Percentiles rank a stretch among this genome's conserved stretches.
phyloP scores from a whole-genome alignment of 1,139 yeast species.

The Yamadazyma triangularis region DNA sequence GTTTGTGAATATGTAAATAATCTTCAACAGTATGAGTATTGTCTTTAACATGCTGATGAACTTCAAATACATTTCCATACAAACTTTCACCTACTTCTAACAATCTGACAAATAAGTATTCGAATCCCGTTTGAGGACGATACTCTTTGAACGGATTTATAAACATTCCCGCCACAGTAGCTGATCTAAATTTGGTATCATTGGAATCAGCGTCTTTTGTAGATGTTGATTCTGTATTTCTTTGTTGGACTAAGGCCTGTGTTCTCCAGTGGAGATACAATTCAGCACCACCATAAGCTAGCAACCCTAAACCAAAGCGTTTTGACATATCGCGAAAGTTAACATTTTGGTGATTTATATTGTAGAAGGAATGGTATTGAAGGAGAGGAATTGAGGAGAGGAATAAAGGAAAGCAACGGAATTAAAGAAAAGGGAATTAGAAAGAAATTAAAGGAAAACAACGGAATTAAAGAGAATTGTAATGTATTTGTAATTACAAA shows the following conservation, averaged over 20 bases:
- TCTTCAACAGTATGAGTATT: conserved; percentile 48
- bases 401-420: too few species aligned
- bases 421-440: too few species aligned
- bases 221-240: conserved; percentile 29
- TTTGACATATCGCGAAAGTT: too few species aligned
- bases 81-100: conserved; percentile 64
- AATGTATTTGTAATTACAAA: too few species aligned
- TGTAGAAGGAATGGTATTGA: too few species aligned
- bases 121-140: conserved; percentile 84
- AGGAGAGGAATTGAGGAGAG: too few species aligned
- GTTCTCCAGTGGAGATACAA: conserved; percentile 56
- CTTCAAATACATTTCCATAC: conserved; percentile 58
- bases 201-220: conserved; percentile 16
- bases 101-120: conserved; percentile 68
- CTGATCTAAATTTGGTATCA: conserved; percentile 35
- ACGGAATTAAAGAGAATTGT: too few species aligned
- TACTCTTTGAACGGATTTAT: conserved; percentile 93
- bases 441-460: too few species aligned
- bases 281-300: conserved; percentile 69
- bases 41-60: conserved; percentile 36
- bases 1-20: conserved; percentile 54
- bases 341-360: too few species aligned
- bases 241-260: conserved; percentile 47
- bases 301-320: too few species aligned
- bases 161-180: conserved; percentile 71